Base-by-base conservation (phyloP, 2,329 filamentous ascomycete species). In the Neofusicoccum ribis region DNA sequence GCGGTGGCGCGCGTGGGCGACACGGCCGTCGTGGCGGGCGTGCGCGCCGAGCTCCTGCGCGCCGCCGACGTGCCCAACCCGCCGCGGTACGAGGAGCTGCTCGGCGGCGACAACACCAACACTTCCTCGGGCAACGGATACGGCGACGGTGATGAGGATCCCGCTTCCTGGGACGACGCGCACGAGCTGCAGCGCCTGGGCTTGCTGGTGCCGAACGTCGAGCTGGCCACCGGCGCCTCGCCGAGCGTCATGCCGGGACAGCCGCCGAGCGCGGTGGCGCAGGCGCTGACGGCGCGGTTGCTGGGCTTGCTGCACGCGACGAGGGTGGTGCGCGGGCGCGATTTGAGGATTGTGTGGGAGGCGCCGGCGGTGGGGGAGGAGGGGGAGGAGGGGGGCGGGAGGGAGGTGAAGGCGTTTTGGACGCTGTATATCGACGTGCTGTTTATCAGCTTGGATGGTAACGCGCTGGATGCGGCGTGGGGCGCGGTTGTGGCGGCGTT, bases 361-460 rank as follows among this genome's bases (percentile, higher is more conserved):
- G 82, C 81, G 27, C 66, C 68, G 0, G 76, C 79, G 60, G 20
- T 3, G 5, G 36, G 3, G n/a, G 77, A 76, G 34, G 74, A 81
- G 5, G 36, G 5, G n/a, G 77, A 76, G 34, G 81, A 85, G 15
- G 81, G 83, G 3, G 77, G 81, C 63, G 73, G 79, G 5, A 75
- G 76, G 7, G 83, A 88, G 68, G 78, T 94, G 11, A 94, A 91
- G 75, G 95, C 90, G 0, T 98, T 96, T 77, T 99, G 94, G 95
- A 89, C 91, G 9, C 86, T 99, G 20, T 97, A 97, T 78, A 91
- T 99, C 69, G 94, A 98, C 74, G 84, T 97, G n/a, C 86, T 97
- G 73, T 95, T 97, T 79, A 89, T 99, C 70, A 96, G 92, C 0
- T 88, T 97, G 58, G 93, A 97, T 69, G 94, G 94, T 5, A 96